Evolutionary conservation across 257 asterid species (phyloP).

Genomic region (Vinca minor): DNA sequence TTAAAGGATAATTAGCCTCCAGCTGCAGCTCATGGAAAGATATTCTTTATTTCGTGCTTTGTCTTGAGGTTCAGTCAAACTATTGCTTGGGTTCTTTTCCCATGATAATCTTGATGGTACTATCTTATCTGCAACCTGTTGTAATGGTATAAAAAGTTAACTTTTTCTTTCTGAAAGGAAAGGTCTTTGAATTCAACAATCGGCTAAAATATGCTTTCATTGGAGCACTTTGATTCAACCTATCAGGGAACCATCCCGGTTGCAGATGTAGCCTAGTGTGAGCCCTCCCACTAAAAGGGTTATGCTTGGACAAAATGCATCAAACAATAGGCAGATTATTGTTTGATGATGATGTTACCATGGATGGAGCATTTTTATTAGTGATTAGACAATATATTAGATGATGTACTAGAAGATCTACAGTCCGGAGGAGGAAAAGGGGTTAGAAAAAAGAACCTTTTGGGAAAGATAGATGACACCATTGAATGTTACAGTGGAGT

Average conservation of each 20-base stretch:
- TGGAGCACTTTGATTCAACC: too few relatives aligned
- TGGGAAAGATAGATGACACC: neutral
- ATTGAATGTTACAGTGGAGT: neutral
- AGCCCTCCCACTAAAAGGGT: neutral
- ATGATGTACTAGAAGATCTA: too few relatives aligned
- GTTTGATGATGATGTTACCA: too few relatives aligned
- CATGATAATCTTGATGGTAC: too few relatives aligned
- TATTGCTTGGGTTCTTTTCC: neutral
- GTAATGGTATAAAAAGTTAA: constrained; percentile 2
- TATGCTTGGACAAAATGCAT: neutral
- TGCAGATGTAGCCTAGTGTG: too few relatives aligned
- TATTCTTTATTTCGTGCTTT: neutral
- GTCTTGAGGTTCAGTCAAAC: neutral
- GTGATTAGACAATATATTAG: too few relatives aligned
- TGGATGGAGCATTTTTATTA: too few relatives aligned
- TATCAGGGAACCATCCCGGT: too few relatives aligned
- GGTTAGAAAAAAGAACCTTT: too few relatives aligned
- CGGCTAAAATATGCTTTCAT: neutral
- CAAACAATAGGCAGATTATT: neutral
- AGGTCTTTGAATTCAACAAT: constrained; percentile 2
- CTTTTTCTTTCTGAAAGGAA: constrained; percentile 3
- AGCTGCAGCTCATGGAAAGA: neutral
- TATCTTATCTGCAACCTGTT: constrained; percentile 1
- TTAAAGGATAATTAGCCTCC: neutral
- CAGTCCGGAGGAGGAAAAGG: too few relatives aligned